Percentiles rank a stretch among this genome's conserved stretches.
These are phyloP conservation scores for Leccinum pellstonianum DNA, from an alignment of 768 basidiomycete species.

Conservation along the genomic window DNA sequence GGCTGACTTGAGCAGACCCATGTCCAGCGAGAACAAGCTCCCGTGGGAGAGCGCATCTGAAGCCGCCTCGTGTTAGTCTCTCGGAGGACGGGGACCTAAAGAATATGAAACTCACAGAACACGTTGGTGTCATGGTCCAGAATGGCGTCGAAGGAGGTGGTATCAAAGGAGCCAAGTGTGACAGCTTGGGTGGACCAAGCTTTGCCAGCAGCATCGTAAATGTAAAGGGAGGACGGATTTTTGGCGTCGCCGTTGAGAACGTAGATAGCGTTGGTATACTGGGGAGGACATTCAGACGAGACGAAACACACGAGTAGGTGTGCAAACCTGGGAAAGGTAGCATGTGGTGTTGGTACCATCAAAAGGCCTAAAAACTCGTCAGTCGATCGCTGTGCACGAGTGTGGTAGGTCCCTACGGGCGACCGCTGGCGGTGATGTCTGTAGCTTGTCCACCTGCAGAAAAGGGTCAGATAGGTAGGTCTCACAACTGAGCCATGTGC, in stretches of 20 bases:
- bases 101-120: slow-evolving; percentile 52
- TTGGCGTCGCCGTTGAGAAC: slow-evolving; percentile 74
- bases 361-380: slow-evolving; percentile 50
- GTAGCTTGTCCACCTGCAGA: slow-evolving; percentile 39
- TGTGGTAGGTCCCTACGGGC: slow-evolving; percentile 58
- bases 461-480: slow-evolving; percentile 4
- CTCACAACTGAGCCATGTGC: slow-evolving; percentile 9
- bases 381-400: not conserved
- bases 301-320: not conserved
- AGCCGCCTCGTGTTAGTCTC: slow-evolving; percentile 8
- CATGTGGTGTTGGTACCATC: slow-evolving; percentile 62
- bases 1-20: slow-evolving; percentile 62
- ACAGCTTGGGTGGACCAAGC: slow-evolving; percentile 78
- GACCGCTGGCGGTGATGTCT: slow-evolving; percentile 69
- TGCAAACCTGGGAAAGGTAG: slow-evolving; percentile 64
- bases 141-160: slow-evolving; percentile 62
- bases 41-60: slow-evolving; percentile 68
- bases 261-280: slow-evolving; percentile 87
- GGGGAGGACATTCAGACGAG: slow-evolving; percentile 12
- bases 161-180: slow-evolving; percentile 55
- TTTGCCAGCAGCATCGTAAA: slow-evolving; percentile 71
- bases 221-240: slow-evolving; percentile 69
- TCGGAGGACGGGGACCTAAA: not conserved
- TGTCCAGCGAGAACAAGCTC: slow-evolving; percentile 67
- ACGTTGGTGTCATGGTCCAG: slow-evolving; percentile 95